Evolutionary conservation across 768 basidiomycete genomes (phyloP).

Genomic region (Termitomyces sp.): DNA sequence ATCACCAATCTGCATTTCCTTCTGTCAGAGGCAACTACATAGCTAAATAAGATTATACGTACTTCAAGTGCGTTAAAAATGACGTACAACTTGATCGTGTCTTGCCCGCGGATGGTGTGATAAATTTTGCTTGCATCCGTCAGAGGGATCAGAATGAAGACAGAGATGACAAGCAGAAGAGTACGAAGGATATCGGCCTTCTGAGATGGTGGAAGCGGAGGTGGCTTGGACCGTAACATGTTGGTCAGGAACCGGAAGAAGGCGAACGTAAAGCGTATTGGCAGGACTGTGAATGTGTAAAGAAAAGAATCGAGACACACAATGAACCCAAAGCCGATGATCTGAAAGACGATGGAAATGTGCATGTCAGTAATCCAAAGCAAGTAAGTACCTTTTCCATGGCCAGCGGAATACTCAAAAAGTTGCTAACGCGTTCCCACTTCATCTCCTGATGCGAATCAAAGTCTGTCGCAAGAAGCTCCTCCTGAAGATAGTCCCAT

Average conservation of each 20-base stretch:
- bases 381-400: conserved; percentile 75
- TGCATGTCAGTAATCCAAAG: conserved; percentile 11
- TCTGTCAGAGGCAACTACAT: conserved; percentile 1
- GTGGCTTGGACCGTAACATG: conserved; percentile 40
- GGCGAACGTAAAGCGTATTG: conserved; percentile 77
- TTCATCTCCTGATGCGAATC: conserved; percentile 92
- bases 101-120: conserved; percentile 94
- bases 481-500: conserved; percentile 90
- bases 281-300: conserved; percentile 96
- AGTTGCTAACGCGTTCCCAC: conserved; percentile 96
- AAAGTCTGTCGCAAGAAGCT: conserved; percentile 87
- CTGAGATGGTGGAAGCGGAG: conserved; percentile 74
- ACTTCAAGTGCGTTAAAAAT: conserved; percentile 99
- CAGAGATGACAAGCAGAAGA: conserved; percentile 67
- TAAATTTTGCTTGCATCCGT: conserved; percentile 98
- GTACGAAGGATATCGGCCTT: conserved; percentile 90
- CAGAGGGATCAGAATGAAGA: conserved; percentile 68
- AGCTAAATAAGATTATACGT: conserved; percentile 19
- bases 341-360: conserved; percentile 35
- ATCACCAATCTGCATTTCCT: conserved; percentile 74
- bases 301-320: conserved; percentile 96
- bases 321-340: conserved; percentile 86
- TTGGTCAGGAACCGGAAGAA: conserved; percentile 48
- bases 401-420: conserved; percentile 85
- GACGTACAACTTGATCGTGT: conserved; percentile 98